A percentile compares a stretch with the other conserved stretches of the same genome.
phyloP scores from a whole-genome alignment of 2,329 filamentous ascomycete species.

The Aspergillus sp. region DNA sequence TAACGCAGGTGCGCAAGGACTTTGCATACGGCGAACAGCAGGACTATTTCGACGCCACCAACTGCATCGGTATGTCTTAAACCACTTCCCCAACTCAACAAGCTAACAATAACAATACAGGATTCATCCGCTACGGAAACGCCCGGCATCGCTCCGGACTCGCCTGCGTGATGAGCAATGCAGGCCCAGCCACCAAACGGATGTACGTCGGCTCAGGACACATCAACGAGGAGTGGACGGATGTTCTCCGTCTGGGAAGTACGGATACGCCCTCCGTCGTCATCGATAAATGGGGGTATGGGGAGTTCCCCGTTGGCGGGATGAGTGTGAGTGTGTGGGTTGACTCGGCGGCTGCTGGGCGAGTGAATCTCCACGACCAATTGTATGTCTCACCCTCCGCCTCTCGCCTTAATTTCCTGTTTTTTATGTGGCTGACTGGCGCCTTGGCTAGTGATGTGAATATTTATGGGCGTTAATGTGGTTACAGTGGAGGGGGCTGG shows the following conservation, averaged over 20 bases:
- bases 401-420: no score
- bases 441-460: background rate
- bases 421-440: background rate
- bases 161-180: constrained; percentile 58
- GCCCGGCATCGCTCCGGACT: constrained; percentile 50
- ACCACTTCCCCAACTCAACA: no score
- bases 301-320: constrained; percentile 54
- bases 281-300: constrained; percentile 61
- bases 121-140: constrained; percentile 48
- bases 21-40: no score
- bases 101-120: no score
- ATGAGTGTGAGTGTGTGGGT: constrained; percentile 64
- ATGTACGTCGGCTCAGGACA: constrained; percentile 63
- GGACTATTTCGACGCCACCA: no score
- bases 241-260: no score
- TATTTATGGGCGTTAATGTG: background rate
- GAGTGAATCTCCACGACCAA: background rate
- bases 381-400: background rate
- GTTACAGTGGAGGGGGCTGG: no score
- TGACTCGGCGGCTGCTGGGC: constrained; percentile 45
- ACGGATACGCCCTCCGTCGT: constrained; percentile 43
- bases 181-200: constrained; percentile 48
- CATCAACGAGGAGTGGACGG: constrained; percentile 60
- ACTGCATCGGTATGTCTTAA: no score
- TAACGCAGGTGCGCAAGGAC: no score